Base-by-base conservation (phyloP, 176 grass and related monocot species). In the Raddia guianensis region DNA sequence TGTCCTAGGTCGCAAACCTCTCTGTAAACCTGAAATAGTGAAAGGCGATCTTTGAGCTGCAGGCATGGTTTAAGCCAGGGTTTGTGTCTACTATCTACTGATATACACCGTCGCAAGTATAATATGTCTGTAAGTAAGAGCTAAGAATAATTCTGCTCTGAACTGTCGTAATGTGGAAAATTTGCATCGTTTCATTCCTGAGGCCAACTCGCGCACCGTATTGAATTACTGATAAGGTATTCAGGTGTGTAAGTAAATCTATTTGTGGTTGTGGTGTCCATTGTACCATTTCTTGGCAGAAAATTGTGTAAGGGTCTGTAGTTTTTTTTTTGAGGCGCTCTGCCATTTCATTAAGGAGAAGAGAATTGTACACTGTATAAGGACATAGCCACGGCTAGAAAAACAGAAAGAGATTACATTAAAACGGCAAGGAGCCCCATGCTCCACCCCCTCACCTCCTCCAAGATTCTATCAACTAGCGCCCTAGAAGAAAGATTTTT, bases 1-100 rank as follows among this genome's bases (percentile, higher is more conserved):
- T 15, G 19, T 81, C 9, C 42, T 81, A 1, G 67, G 19, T 14
- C 79, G 43, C 21, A 81, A 81, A 35, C 79, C 79, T 81, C 12
- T 35, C 37, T 21, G 45, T n/a, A 37, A 60, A 43, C 49, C 8
- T 49, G 37, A 46, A 69, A 46, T 10, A 18, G 53, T 11, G 27
- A 48, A 16, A 35, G 14, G 49, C 49, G 1, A 53, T 73, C 50
- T 73, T n/a, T 73, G 47, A 73, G 32, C 40, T 14, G 20, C 21
- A 51, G 3, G 21, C 20, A 63, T 6, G 10, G 60, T 6, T 69
- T 16, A 48, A 48, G 0, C 44, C 9, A 1, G 5, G 0, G 18
- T 68, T 46, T 47, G 3, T 46, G 9, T 3, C 6, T 9, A 10
- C 49, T 27, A 27, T 27, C 49, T 52, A 14, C 27, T 27, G 27